These are phyloP conservation scores for Aegilops umbellulata DNA, from an alignment of 176 grass and related monocot genomes.

Conservation along the genomic window DNA sequence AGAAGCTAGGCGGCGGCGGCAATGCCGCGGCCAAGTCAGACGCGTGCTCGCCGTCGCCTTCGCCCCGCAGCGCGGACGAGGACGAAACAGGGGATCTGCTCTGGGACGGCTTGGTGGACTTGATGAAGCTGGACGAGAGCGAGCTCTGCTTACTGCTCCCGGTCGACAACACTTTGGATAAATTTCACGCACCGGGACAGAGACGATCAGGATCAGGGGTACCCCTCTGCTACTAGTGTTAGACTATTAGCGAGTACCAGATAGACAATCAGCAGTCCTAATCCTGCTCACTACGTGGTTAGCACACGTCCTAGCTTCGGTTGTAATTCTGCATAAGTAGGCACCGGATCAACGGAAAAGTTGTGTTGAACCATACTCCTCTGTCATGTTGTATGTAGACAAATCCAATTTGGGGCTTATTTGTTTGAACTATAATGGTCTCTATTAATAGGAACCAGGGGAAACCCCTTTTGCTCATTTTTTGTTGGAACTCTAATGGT, in stretches of 20 bases:
- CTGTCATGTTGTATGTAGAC: too few species aligned
- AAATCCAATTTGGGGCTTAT: too few species aligned
- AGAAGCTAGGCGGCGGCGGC: neutral
- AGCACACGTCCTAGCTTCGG: too few species aligned
- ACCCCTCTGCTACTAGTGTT: neutral
- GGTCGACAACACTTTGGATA: neutral
- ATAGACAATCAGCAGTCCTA: neutral
- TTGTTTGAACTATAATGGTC: too few species aligned
- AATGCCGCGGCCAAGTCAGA: neutral
- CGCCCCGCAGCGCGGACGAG: slow-evolving; percentile 9
- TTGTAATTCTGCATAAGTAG: neutral
- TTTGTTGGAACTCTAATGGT: too few species aligned
- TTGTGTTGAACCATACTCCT: neutral
- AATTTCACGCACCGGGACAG: neutral
- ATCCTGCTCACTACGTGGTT: too few species aligned
- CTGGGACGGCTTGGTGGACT: slow-evolving; percentile 76
- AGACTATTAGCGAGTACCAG: neutral
- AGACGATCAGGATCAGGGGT: too few species aligned
- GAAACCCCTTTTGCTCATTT: too few species aligned
- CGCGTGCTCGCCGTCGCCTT: slow-evolving; percentile 31
- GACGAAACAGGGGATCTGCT: slow-evolving; percentile 38
- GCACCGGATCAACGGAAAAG: neutral
- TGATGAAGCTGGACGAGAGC: slow-evolving; percentile 56
- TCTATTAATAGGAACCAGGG: too few species aligned
- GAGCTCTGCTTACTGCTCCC: slow-evolving; percentile 35